Conservation (phyloP, 106 monocot genomes). For the Alisma plantagoaquatica region DNA sequence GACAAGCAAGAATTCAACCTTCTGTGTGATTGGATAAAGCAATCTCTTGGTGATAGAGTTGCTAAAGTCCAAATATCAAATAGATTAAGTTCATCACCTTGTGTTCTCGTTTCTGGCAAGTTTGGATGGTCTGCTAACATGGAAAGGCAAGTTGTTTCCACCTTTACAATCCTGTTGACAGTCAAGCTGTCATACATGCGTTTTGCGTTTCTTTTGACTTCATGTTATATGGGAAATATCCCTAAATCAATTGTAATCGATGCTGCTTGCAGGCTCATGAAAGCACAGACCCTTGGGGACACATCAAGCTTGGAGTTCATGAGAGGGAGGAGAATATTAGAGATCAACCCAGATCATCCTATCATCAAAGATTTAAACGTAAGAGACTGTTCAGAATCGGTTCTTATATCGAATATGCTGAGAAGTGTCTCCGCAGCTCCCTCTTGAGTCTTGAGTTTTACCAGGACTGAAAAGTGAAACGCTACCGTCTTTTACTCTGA, state of each 20-base stretch:
- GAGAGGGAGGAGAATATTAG: conserved; percentile 87
- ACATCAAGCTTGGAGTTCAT: conserved; percentile 92
- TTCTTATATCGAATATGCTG: no score
- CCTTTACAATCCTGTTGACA: no score
- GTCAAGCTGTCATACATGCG: no score
- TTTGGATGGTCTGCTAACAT: conserved; percentile 98
- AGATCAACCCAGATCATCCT: conserved; percentile 89
- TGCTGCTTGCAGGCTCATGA: conserved; percentile 67
- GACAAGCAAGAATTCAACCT: conserved; percentile 73
- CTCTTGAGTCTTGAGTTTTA: no score
- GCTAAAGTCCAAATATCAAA: conserved; percentile 94
- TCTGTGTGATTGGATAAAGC: conserved; percentile 95
- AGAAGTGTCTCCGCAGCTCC: no score
- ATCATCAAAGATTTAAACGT: conserved; percentile 87
- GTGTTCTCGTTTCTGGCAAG: conserved; percentile 95
- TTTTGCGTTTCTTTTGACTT: neutral
- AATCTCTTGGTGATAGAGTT: conserved; percentile 91
- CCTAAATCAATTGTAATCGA: no score
- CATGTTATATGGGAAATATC: no score
- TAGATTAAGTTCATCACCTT: conserved; percentile 87
- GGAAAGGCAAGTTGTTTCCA: conserved; percentile 45
- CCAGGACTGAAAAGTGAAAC: no score
- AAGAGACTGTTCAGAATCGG: no score
- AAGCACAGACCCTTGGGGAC: conserved; percentile 89
- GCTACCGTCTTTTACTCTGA: no score